phyloP scores from a whole-genome alignment of 305 asterid genomes.

The Plantago coronopus region DNA sequence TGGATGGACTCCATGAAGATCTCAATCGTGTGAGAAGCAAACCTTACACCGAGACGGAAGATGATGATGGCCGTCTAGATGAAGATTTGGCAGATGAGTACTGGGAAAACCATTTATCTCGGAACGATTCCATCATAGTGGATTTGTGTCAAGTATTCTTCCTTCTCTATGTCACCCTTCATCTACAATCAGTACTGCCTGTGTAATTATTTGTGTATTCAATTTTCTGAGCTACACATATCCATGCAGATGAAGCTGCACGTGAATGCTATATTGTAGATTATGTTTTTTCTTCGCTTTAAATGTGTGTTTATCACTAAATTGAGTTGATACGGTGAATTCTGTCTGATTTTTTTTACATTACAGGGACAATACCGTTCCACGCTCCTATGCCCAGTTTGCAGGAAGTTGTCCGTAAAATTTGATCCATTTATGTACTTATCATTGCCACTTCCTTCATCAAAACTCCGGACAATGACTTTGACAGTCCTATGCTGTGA shows the following conservation, averaged over 20 bases:
- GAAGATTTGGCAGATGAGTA: slow-evolving; percentile 74
- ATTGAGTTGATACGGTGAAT: slow-evolving; percentile 10
- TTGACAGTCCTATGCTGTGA: slow-evolving; percentile 55
- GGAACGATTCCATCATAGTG: slow-evolving; percentile 72
- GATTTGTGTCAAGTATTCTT: slow-evolving; percentile 61
- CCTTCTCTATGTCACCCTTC: slow-evolving; percentile 21
- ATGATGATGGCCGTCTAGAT: slow-evolving; percentile 52
- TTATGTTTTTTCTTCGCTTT: slow-evolving; percentile 3
- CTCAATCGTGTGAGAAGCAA: slow-evolving; percentile 72
- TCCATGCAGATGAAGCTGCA: slow-evolving; percentile 2
- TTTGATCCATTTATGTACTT: slow-evolving; percentile 83
- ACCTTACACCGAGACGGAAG: slow-evolving; percentile 57
- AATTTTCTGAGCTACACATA: slow-evolving; percentile 16
- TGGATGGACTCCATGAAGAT: slow-evolving; percentile 94
- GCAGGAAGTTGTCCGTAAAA: slow-evolving; percentile 57
- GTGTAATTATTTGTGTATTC: slow-evolving; percentile 3
- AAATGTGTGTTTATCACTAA: background rate
- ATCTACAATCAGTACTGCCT: background rate
- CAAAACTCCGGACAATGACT: slow-evolving; percentile 51
- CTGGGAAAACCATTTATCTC: slow-evolving; percentile 70
- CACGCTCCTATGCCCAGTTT: slow-evolving; percentile 64
- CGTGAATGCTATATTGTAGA: background rate
- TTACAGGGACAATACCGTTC: slow-evolving; percentile 79
- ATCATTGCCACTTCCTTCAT: slow-evolving; percentile 71
- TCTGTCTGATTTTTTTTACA: slow-evolving; percentile 17